Evolutionary conservation across 2,329 filamentous ascomycete species (phyloP).

Genomic region (Ampelomyces quisqualis): DNA sequence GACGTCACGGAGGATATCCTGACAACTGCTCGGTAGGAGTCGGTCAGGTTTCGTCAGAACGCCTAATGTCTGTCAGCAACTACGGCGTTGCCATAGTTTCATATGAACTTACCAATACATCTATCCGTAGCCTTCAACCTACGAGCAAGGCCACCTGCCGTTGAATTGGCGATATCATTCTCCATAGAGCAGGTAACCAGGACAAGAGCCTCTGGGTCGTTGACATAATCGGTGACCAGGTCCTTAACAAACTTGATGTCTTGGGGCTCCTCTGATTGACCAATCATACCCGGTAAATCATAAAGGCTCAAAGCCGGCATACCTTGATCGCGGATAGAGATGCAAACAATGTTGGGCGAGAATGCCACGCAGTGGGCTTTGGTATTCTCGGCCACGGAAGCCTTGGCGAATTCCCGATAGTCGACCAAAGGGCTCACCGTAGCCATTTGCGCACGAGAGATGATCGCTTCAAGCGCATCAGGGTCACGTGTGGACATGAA

Average conservation of each 20-base stretch:
- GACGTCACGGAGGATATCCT: slow-evolving; percentile 61
- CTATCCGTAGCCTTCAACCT: slow-evolving; percentile 45
- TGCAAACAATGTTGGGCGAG: slow-evolving; percentile 75
- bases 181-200: slow-evolving; percentile 78
- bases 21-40: slow-evolving; percentile 54
- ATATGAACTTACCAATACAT: slow-evolving; percentile 37
- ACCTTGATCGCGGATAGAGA: slow-evolving; percentile 71
- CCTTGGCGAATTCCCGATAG: slow-evolving; percentile 44
- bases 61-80: slow-evolving; percentile 44
- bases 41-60: slow-evolving; percentile 86
- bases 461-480: slow-evolving; percentile 65
- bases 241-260: slow-evolving; percentile 68
- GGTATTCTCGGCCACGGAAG: background rate
- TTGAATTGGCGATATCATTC: slow-evolving; percentile 73
- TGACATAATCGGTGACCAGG: slow-evolving; percentile 69
- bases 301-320: slow-evolving; percentile 79
- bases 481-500: slow-evolving; percentile 67
- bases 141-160: slow-evolving; percentile 60
- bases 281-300: slow-evolving; percentile 81
- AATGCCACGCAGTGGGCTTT: slow-evolving; percentile 61
- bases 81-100: background rate
- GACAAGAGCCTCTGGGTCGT: slow-evolving; percentile 69
- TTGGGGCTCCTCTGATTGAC: slow-evolving; percentile 58
- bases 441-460: slow-evolving; percentile 75
- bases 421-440: slow-evolving; percentile 66